Base-by-base conservation (phyloP, 352 stramenopile species). In the Globisporangium viniferum region DNA sequence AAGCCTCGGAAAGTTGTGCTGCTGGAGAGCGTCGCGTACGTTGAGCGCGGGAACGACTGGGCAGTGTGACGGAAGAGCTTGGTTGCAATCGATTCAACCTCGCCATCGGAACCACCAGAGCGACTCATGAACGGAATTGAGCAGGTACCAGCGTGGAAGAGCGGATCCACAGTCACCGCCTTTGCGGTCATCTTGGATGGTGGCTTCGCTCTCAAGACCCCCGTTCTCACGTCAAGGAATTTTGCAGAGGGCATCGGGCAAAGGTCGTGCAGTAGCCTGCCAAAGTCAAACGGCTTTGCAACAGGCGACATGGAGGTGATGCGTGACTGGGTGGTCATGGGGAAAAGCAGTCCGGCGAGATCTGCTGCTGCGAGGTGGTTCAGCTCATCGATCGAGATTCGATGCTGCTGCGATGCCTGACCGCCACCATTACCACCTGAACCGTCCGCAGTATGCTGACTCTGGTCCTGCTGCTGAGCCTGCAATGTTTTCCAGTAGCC, bases 271-370 rank as follows among this genome's bases (percentile, higher is more conserved):
- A 91, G 64, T 20, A 94, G 66, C 46, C 76, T 79, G 20, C 77
- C 82, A 36, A 89, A 77, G 57, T 90, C 77, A 33, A 93, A 91
- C 0, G 80, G 70, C 10, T 61, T 56, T 20, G 62, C 39, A 9
- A 69, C 69, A 12, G 39, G 10, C 14, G 27, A 12, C 15, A 41
- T 31, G 22, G 56, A 48, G n/a, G 64, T n/a, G 60, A 46, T 14
- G n/a, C 12, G 41, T 22, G 66, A 62, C n/a, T 2, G 20, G 14
- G 48, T 39, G 0, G 67, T 67, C 3, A 67, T 65, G 2, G 86
- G 86, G 27, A 94, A 88, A 9, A 90, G 66, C 0, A 92, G 48
- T 0, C 87, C 87, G 1, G 85, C 83, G 6, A 92, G 62, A 70
- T 93, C 85, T 39, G 74, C 68, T 7, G 83, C 85, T 18, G 70